Evolutionary conservation across 257 asterid genomes (phyloP), one percentile per base, ranked within the genome.

Genomic region (Scutellaria baicalensis): DNA sequence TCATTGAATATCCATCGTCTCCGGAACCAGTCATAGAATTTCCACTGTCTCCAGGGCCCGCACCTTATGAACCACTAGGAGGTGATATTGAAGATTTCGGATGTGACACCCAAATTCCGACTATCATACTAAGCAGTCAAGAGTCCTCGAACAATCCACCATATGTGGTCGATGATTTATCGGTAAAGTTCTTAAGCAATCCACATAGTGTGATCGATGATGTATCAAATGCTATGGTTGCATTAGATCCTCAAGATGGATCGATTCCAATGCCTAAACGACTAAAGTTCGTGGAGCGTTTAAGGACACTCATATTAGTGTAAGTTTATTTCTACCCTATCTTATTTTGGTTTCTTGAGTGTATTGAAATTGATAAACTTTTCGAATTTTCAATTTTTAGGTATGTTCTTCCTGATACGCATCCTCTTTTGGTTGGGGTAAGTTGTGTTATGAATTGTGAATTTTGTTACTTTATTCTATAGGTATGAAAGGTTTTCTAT

Each of bases 351-450:
- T 45, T 11, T 27, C 9, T 48, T 21, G 2, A 23, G 12, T 6
- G 6, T 8, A n/a, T 6, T 8, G 5, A 58, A 6, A 5, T 0
- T 5, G 36, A 10, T 13, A 33, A 13, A 3, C 2, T 14, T 38
- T 16, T 39, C n/a, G 10, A 7, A 44, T 39, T 23, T 27, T 43
- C 8, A 42, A 45, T 5, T 48, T 74, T 79, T 78, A 92, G 96
- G 72, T 85, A 81, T 11, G 86, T 72, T 77, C 82, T 92, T 52
- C 92, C 91, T 40, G 93, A 89, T 79, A 31, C 72, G 9, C 90
- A 84, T 73, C 86, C 80, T 44, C 71, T 89, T 68, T 69, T 89
- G 86, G 66, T 47, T 23, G 61, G 42, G 81, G 97, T 89, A 6
- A 79, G 85, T 3, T 17, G 6, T n/a, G n/a, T n/a, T n/a, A n/a